A percentile compares a stretch with the other conserved stretches of the same genome.
phyloP scores from a whole-genome alignment of 805 yeast species.

The Lipomyces japonicus region DNA sequence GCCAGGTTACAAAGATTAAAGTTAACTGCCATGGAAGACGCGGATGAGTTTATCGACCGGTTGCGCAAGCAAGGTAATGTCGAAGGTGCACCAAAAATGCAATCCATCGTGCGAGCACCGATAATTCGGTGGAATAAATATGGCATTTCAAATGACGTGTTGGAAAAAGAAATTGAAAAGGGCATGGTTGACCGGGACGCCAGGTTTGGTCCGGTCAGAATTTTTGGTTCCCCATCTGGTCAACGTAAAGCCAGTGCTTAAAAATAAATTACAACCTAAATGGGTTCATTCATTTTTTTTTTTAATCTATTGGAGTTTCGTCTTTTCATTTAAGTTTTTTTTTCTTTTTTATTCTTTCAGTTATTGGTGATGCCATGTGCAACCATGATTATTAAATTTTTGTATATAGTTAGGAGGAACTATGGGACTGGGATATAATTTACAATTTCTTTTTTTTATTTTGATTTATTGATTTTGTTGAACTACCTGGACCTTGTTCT shows the following conservation, averaged over 20 bases:
- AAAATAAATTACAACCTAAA: background rate
- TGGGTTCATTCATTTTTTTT: background rate
- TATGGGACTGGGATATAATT: background rate
- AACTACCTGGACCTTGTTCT: slow-evolving; percentile 50
- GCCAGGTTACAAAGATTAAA: slow-evolving; percentile 29
- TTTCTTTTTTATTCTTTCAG: background rate
- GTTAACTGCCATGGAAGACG: slow-evolving; percentile 32
- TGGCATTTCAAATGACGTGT: slow-evolving; percentile 33
- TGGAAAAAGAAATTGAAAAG: slow-evolving; percentile 29
- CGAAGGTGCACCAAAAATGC: slow-evolving; percentile 32
- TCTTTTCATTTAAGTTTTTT: background rate
- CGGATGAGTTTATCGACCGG: slow-evolving; percentile 29
- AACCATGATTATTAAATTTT: no score
- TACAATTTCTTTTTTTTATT: background rate
- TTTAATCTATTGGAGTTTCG: background rate
- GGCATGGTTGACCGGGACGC: slow-evolving; percentile 32
- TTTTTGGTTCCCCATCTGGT: slow-evolving; percentile 20
- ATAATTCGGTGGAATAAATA: slow-evolving; percentile 36
- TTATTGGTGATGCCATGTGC: no score
- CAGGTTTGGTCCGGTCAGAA: slow-evolving; percentile 29
- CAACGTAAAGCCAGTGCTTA: slow-evolving; percentile 19
- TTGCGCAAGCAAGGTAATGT: slow-evolving; percentile 21
- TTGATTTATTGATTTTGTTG: slow-evolving; percentile 16
- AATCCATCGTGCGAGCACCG: slow-evolving; percentile 35
- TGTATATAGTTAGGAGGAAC: slow-evolving; percentile 1